Evolutionary conservation across 306 rosid species (phyloP).

Genomic region (Cucumis hystrix): DNA sequence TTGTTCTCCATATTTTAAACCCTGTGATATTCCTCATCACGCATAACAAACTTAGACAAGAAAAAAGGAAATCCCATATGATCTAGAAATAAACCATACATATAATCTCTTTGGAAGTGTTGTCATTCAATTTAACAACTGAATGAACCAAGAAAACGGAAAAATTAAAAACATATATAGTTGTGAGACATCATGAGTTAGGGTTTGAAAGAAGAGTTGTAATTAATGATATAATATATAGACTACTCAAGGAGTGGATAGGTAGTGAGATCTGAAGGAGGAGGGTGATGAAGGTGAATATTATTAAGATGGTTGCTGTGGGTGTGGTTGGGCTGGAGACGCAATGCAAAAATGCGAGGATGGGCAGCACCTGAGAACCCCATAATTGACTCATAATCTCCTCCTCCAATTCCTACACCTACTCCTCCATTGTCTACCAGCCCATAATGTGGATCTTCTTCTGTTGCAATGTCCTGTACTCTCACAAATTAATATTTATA

Average conservation of each 20-base stretch:
- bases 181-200: background rate
- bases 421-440: conserved; percentile 40
- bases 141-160: background rate
- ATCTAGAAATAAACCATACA: background rate
- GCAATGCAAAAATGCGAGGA: conserved; percentile 50
- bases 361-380: conserved; percentile 41
- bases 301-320: conserved; percentile 22
- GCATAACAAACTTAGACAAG: background rate
- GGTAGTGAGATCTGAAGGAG: conserved; percentile 44
- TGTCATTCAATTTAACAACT: no score
- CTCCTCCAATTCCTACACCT: conserved; percentile 23
- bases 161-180: background rate
- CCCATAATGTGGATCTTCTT: conserved; percentile 42
- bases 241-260: conserved; percentile 43
- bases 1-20: background rate
- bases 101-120: background rate
- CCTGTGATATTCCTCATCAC: background rate
- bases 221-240: no score
- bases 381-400: conserved; percentile 36
- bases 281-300: conserved; percentile 16
- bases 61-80: background rate
- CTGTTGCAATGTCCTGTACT: conserved; percentile 38
- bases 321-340: conserved; percentile 30
- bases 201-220: background rate
- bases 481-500: background rate